Base-by-base conservation (phyloP, 176 grass and related monocot species). In the Triticum dicoccoides region DNA sequence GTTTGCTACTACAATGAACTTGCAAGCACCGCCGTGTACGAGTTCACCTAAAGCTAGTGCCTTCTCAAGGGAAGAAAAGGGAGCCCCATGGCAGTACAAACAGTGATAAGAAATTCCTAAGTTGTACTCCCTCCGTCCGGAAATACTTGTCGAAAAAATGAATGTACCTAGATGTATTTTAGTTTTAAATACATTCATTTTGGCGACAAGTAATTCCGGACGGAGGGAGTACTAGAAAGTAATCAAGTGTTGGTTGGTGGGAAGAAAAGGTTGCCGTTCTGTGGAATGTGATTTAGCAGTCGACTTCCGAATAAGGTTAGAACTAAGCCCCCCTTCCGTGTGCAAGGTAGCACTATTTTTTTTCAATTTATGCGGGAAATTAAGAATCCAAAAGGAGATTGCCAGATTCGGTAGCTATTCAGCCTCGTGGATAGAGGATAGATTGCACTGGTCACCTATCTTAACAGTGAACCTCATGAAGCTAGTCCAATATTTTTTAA, bases 301-400 rank as follows among this genome's bases (percentile, higher is more conserved):
- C 24, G 74, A 84, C 70, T 84, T 61, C 61, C 69, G 23, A 74
- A 74, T 74, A 74, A 47, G 71, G 41, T 74, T 44, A 27, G 71
- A 49, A 27, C 12, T 74, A 49, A 74, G 13, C 3, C 23, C 3
- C 0, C 23, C 29, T 29, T 49, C 39, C 41, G n/a, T 74, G 71
- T 17, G 72, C 24, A 58, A 58, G 17, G 2, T 75, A 47, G 72
- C 6, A 2, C 72, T 75, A 75, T 44, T 49, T 52, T 73, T 72
- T 44, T 44, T 11, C 11, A 13, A 41, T 49, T 23, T 42, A 12
- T 11, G 5, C 13, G 38, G 69, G 21, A 23, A 42, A 41, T n/a
- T 72, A 11, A 73, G 42, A 44, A 45, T 45, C 5, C 70, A 73
- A 27, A n/a, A 8, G 39, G 70, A 73, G 39, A 45, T 49, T 49